Base-by-base conservation (phyloP, 2,329 filamentous ascomycete species). In the Chaetomiaceae sp. region DNA sequence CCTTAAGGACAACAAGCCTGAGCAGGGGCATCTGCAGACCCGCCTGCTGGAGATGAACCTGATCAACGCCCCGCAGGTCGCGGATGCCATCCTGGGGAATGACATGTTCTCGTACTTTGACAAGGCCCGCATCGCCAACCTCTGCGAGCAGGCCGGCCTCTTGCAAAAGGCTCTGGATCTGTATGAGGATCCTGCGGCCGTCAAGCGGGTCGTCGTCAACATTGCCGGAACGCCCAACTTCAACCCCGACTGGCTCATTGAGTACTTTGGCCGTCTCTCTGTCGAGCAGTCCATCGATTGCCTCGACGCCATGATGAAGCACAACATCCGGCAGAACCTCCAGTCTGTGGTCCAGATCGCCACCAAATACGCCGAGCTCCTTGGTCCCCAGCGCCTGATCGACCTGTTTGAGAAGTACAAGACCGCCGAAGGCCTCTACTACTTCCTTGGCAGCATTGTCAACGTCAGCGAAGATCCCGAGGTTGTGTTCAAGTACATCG, bases 41-140 rank as follows among this genome's bases (percentile, higher is more conserved):
- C 87, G 94, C 56, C 80, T 99, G 3, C 77, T 99, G 52, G 95
- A 99, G 78, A 97, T 99, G 91, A 99, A 99, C 72, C 75, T 99
- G 59, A 80, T 95, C 72, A 95, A 96, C 63, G 95, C 94, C 1
- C 94, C 94, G 47, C 94, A 97, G 71, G 95, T 99, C 51, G 94
- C 95, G 3, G 95, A 99, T 71, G 94, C 94, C 31, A 99, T 99
- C 62, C 82, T 99, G 37, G 89, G 92, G 61, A 99, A 99, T 66
- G 90, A 97, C 65, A 96, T 99, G 88, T 97, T 99, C 73, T 91
- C 91, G 0, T 84, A 99, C 74, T 99, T 96, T 66, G 94, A 99
- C 74, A 95, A 89, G 76, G 75, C 84, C 42, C 87, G 91, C 59
- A 89, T 99, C 71, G 89, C 92, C 22, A 82, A 87, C 61, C 81